Base-by-base conservation (phyloP, 495 filamentous ascomycete species). In the Xylaria flabelliformis region DNA sequence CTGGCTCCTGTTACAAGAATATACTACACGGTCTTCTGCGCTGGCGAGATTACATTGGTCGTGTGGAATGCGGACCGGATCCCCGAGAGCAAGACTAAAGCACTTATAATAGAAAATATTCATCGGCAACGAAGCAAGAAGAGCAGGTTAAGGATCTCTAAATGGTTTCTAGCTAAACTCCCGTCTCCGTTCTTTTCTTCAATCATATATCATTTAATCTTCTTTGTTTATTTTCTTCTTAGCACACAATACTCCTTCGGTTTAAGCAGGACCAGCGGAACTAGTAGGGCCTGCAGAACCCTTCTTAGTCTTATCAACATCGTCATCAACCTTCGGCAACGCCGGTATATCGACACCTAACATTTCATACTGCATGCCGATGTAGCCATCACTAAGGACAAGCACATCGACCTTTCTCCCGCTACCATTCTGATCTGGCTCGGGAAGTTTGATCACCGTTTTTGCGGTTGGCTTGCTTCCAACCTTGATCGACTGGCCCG, bases 321-420 rank as follows among this genome's bases (percentile, higher is more conserved):
- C 79, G 48, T 80, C 81, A 34, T 80, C 80, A 21, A 82, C 79
- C 63, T 64, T 77, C 12, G 81, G 80, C 48, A 76, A 74, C 50
- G 80, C 80, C 36, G 84, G 84, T 48, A 86, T 79, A 67, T 91
- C 87, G 4, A 92, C 83, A 2, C 83, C 86, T 34, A 84, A 74
- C 6, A 90, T 55, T 64, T 77, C 82, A 86, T 92, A 97, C 74
- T 90, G 84, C 90, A 98, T 90, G 0, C 91, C 92, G 36, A 94
- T 83, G 83, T 98, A 98, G 26, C 88, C 90, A 86, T 98, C 94
- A 82, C 94, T 97, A 51, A 94, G 81, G 0, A 97, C 87, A 72
- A 84, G 76, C 26, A 97, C 87, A 83, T 93, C 91, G 13, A 97
- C 80, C 77, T 83, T 90, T 72, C 87, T 85, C 63, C 80, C 73